A percentile compares a stretch with the other conserved stretches of the same genome.
phyloP scores from a whole-genome alignment of 2,329 filamentous ascomycete species.

The Lasiodiplodia theobromae region DNA sequence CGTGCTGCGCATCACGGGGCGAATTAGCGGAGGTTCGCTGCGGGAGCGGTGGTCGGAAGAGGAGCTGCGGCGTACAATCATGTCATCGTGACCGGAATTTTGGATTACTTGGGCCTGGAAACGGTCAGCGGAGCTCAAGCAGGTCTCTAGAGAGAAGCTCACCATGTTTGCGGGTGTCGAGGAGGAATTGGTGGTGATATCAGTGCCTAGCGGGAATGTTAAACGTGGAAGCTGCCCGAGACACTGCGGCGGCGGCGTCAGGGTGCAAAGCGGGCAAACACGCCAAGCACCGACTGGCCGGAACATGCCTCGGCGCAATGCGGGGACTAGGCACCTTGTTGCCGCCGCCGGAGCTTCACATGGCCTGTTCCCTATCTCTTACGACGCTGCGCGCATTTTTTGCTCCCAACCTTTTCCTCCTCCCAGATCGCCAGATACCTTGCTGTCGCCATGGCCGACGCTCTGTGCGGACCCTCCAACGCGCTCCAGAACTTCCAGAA shows the following conservation, averaged over 20 bases:
- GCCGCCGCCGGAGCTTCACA: constrained; percentile 27
- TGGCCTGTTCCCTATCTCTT: constrained; percentile 23
- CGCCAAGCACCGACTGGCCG: background rate
- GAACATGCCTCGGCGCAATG: constrained; percentile 18
- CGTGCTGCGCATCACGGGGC: constrained; percentile 65
- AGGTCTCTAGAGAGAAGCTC: constrained; percentile 12
- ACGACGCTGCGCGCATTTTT: constrained; percentile 2
- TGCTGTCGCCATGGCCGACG: constrained; percentile 64
- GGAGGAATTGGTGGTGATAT: constrained; percentile 20
- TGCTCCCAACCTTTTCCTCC: no score
- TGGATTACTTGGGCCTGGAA: constrained; percentile 77
- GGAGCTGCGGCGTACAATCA: constrained; percentile 80
- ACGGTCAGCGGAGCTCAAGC: constrained; percentile 31
- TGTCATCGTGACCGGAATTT: constrained; percentile 94
- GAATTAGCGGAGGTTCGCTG: constrained; percentile 26
- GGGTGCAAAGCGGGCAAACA: constrained; percentile 28
- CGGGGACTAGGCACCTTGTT: constrained; percentile 22
- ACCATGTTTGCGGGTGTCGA: constrained; percentile 30
- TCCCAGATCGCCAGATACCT: background rate
- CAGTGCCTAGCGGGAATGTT: constrained; percentile 22
- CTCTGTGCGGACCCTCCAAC: constrained; percentile 77
- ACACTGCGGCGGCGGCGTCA: constrained; percentile 8
- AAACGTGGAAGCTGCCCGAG: constrained; percentile 29
- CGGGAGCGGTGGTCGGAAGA: constrained; percentile 21
- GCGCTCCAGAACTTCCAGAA: constrained; percentile 76